Evolutionary conservation across 768 basidiomycete genomes (phyloP), one percentile per base, ranked within the genome.

Genomic region (Brasilioporus rufonigricans): DNA sequence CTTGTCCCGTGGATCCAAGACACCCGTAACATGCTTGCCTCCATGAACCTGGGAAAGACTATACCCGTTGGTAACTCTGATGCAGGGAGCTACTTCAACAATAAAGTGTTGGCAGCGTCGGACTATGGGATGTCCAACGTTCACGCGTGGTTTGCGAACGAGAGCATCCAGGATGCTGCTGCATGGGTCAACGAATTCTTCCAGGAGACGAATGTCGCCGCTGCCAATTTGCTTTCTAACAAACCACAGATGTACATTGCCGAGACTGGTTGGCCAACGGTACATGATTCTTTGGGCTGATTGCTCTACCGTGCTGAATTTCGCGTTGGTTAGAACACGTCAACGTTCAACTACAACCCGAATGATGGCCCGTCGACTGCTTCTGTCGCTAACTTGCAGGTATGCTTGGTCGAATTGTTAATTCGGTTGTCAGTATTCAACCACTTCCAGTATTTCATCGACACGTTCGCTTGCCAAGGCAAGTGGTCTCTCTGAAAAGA

Each of bases 111-210:
- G 5, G 65, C 68, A 43, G 76, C 73, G 13, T 78, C 86, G 39
- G 86, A 91, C 64, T 92, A 85, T 61, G 89, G 88, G 48, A 82
- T 94, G 87, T 81, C 91, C 7, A 96, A 97, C 58, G 91, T 93
- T 8, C 93, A 96, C 65, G 86, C 93, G 4, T 94, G 91, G 92
- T 98, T 97, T 67, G 95, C 88, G n/a, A 84, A 87, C 61, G 80
- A 87, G 24, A 77, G 81, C 9, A 83, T 86, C 24, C 69, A 81
- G 5, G 62, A 80, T 4, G 86, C 89, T 0, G 90, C 94, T 0
- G 80, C 61, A 7, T 99, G 96, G 96, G 94, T 92, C 0, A 75
- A 74, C 18, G 61, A 79, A 0, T 98, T 91, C 77, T 97, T 94
- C 77, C 63, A 86, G 55, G 65, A 76, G 11, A 79, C 72, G n/a